phyloP scores from a whole-genome alignment of 2,329 filamentous ascomycete species.

The Botrytis fragariae region DNA sequence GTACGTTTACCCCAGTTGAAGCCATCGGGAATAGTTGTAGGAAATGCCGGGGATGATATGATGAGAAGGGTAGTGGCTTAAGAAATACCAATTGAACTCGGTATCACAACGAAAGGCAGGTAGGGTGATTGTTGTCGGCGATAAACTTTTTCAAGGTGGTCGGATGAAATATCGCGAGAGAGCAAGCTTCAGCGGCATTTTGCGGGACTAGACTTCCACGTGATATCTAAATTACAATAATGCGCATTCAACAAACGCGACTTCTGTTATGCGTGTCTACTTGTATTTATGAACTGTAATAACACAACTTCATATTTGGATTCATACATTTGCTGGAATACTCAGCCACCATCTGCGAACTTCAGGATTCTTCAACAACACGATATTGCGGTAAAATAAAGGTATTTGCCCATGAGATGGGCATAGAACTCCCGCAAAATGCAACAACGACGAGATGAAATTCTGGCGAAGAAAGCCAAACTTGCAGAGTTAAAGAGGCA shows the following conservation, averaged over 20 bases:
- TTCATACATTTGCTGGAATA: constrained; percentile 2
- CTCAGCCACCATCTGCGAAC: not conserved
- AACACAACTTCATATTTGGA: constrained; percentile 2
- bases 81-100: constrained; percentile 34
- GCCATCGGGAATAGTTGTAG: constrained; percentile 35
- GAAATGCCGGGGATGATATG: constrained; percentile 19
- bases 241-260: constrained; percentile 14
- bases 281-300: constrained; percentile 1
- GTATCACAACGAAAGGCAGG: constrained; percentile 27
- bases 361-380: not conserved
- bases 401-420: constrained; percentile 30
- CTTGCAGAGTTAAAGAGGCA: constrained; percentile 94
- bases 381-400: constrained; percentile 15
- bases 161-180: constrained; percentile 23
- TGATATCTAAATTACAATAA: constrained; percentile 15
- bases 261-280: not conserved
- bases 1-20: constrained; percentile 53
- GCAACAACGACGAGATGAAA: constrained; percentile 88
- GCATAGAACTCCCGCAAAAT: constrained; percentile 30
- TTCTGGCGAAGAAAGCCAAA: constrained; percentile 93
- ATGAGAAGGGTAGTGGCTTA: constrained; percentile 23
- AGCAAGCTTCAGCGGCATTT: constrained; percentile 20
- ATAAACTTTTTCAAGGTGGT: constrained; percentile 27
- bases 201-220: constrained; percentile 19
- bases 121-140: constrained; percentile 23